A percentile compares a stretch with the other conserved stretches of the same genome.
These are phyloP conservation scores for Tolypocladium endophyticum DNA, from an alignment of 2,329 filamentous ascomycete genomes.

Conservation along the genomic window DNA sequence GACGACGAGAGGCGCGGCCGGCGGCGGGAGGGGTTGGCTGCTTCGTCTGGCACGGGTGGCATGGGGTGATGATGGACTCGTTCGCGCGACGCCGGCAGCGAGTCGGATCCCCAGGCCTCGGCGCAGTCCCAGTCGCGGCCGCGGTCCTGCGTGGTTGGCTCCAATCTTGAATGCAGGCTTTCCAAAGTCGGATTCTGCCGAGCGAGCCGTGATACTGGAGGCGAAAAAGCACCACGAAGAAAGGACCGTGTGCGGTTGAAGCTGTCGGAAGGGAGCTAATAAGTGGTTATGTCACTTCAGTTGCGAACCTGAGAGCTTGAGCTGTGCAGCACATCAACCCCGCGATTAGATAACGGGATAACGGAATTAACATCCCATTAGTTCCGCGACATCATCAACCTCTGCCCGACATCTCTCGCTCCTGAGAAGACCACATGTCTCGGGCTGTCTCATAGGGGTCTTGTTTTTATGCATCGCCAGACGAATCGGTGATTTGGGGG, in stretches of 20 bases:
- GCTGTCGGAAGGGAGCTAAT: background rate
- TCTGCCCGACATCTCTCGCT: too few species aligned
- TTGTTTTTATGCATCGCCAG: too few species aligned
- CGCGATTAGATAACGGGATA: conserved; percentile 1
- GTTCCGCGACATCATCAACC: background rate
- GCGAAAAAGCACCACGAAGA: too few species aligned
- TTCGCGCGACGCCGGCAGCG: background rate
- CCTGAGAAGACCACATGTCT: too few species aligned
- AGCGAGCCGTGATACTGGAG: background rate
- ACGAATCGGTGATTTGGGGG: too few species aligned
- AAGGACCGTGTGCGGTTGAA: background rate
- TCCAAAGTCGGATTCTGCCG: background rate
- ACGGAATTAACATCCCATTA: background rate
- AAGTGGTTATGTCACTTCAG: background rate
- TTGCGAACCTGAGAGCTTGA: background rate
- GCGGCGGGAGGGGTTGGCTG: conserved; percentile 24
- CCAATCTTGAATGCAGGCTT: background rate
- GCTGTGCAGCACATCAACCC: background rate
- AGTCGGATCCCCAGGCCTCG: background rate
- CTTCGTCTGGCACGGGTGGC: conserved; percentile 19
- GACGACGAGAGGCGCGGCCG: conserved; percentile 23
- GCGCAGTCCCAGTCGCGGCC: background rate
- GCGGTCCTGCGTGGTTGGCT: background rate
- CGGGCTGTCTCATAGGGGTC: too few species aligned
- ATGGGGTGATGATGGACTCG: conserved; percentile 13